Conservation (phyloP, 371 early-diverging fungal species). For the Basidiobolus meristosporus region DNA sequence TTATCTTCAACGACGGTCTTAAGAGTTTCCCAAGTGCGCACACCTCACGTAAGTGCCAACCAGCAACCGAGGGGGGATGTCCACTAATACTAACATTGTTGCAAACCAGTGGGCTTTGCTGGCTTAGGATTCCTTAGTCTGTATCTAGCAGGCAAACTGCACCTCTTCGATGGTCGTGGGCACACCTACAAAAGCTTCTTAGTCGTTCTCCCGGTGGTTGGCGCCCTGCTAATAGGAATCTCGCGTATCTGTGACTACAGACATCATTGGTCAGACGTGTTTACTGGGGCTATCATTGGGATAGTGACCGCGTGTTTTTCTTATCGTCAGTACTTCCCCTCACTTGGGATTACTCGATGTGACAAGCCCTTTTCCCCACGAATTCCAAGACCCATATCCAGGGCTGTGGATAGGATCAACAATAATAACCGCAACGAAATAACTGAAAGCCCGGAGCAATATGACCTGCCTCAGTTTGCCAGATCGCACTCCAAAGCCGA, state of each 20-base stretch:
- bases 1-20: conserved; percentile 54
- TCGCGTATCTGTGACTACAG: conserved; percentile 58
- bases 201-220: conserved; percentile 30
- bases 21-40: conserved; percentile 91
- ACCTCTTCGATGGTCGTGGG: conserved; percentile 43
- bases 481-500: too few species aligned
- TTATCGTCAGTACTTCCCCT: conserved; percentile 50
- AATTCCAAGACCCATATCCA: conserved; percentile 1
- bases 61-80: too few species aligned
- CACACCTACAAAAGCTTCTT: conserved; percentile 46
- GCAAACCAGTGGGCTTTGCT: conserved; percentile 57
- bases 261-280: conserved; percentile 73
- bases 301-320: conserved; percentile 30
- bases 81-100: too few species aligned
- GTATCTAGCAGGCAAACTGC: conserved; percentile 49
- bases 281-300: conserved; percentile 37
- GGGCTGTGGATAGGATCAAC: too few species aligned
- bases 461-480: too few species aligned
- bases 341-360: conserved; percentile 4
- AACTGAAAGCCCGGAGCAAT: too few species aligned
- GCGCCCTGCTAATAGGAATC: conserved; percentile 42
- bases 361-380: conserved; percentile 11
- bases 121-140: conserved; percentile 47
- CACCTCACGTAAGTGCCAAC: conserved; percentile 30
- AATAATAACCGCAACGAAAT: too few species aligned